Base-by-base conservation (phyloP, 1,284 basidiomycete species). In the Cystobasidium slooffiae region DNA sequence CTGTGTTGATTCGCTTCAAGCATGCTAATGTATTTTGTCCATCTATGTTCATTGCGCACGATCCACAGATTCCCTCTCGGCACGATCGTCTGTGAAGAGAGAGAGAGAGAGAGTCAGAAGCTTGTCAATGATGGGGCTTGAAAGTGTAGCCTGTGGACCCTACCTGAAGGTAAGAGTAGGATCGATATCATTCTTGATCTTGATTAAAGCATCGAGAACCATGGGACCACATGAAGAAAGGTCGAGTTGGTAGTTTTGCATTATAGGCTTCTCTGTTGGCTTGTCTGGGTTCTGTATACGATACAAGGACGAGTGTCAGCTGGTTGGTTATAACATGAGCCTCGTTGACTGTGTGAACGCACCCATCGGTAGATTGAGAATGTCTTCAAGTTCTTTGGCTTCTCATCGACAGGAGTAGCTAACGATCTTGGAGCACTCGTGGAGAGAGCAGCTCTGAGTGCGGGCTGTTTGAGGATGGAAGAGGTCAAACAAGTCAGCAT, bases 21-120 rank as follows among this genome's bases (percentile, higher is more conserved):
- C 97, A 99, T 24, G 96, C 96, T 74, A 99, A 89, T 3, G 96
- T 99, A 87, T 76, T 72, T 84, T 93, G 89, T 76, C 96, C 96
- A 83, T 98, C 91, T 82, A 98, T 93, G 87, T 98, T 98, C 96
- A 99, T 97, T 76, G 96, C 95, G 82, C 96, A 99, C 18, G 92
- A 95, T 58, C 96, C 97, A 81, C 97, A 98, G 80, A 98, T 99
- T 76, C 96, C 96, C 86, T 98, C 96, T 78, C 96, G 86, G 87
- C 96, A 99, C 43, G 93, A 97, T 73, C 95, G 89, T 74, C 72
- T 74, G 66, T 20, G 31, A 62, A 49, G 56, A 18, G 20, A 39
- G n/a, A 62, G 24, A 18, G 41, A 43, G 24, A 58, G 62, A 49
- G 31, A 20, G 24, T 70, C 56, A 51, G 56, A n/a, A 43, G 47